Evolutionary conservation across 805 yeast genomes (phyloP).

Genomic region (Candida lessepsii): DNA sequence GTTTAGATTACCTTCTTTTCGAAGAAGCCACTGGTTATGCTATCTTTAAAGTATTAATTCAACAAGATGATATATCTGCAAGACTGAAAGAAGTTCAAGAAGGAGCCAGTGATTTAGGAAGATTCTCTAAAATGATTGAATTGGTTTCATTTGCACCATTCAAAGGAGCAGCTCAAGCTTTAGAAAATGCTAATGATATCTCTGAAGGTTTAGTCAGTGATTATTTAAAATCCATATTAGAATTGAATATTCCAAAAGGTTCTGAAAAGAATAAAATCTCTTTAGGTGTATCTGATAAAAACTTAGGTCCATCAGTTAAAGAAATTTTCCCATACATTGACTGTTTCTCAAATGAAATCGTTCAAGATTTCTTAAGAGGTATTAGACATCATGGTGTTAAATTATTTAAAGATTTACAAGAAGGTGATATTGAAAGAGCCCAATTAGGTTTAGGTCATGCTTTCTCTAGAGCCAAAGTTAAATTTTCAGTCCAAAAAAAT

Average conservation of each 20-base stretch:
- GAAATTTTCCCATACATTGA: slow-evolving; percentile 87
- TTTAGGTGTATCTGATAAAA: slow-evolving; percentile 90
- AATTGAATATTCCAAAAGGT: slow-evolving; percentile 83
- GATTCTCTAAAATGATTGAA: slow-evolving; percentile 89
- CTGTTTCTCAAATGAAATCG: slow-evolving; percentile 86
- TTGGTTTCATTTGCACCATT: slow-evolving; percentile 95
- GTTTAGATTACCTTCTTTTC: slow-evolving; percentile 85
- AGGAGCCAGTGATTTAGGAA: slow-evolving; percentile 79
- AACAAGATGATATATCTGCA: slow-evolving; percentile 92
- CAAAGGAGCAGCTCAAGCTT: slow-evolving; percentile 99
- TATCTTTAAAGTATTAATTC: slow-evolving; percentile 86
- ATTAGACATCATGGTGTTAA: slow-evolving; percentile 87
- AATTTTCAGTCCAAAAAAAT: slow-evolving; percentile 97
- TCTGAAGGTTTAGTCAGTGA: slow-evolving; percentile 96
- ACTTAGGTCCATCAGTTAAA: slow-evolving; percentile 95
- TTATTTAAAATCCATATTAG: slow-evolving; percentile 83
- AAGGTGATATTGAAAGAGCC: slow-evolving; percentile 95
- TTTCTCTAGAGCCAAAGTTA: slow-evolving; percentile 97
- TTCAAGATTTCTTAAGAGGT: slow-evolving; percentile 94
- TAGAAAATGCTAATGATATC: slow-evolving; percentile 96
- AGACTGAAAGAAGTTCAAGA: slow-evolving; percentile 92
- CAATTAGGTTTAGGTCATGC: slow-evolving; percentile 99
- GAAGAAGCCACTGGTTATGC: slow-evolving; percentile 99
- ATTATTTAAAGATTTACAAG: slow-evolving; percentile 85
- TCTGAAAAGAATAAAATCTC: slow-evolving; percentile 64